Percentiles rank a stretch among this genome's conserved stretches.
phyloP scores from a whole-genome alignment of 2,329 filamentous ascomycete genomes.

The Cercospora brassicicola region DNA sequence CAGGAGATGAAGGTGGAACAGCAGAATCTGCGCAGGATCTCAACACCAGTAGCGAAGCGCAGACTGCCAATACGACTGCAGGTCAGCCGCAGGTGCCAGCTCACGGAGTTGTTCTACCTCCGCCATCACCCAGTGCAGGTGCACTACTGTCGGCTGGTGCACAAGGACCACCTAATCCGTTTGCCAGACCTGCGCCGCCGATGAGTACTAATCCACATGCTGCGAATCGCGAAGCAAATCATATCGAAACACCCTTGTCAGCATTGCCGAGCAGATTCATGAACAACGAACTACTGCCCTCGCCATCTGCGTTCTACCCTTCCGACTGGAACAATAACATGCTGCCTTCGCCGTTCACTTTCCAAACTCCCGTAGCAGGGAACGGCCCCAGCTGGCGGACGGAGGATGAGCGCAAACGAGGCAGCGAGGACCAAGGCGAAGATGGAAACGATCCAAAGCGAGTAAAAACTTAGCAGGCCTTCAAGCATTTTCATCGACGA shows the following conservation, averaged over 20 bases:
- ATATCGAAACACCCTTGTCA: conserved; percentile 83
- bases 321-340: conserved; percentile 77
- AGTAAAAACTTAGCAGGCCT: conserved; percentile 21
- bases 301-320: conserved; percentile 86
- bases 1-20: conserved; percentile 68
- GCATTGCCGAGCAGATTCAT: conserved; percentile 90
- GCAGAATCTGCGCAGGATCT: conserved; percentile 64
- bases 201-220: conserved; percentile 52
- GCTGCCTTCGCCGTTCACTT: conserved; percentile 86
- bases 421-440: conserved; percentile 30
- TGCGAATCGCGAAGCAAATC: conserved; percentile 41
- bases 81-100: conserved; percentile 51
- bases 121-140: conserved; percentile 85
- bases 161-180: conserved; percentile 89
- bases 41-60: conserved; percentile 55
- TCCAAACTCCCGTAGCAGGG: conserved; percentile 71
- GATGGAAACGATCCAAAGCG: conserved; percentile 30
- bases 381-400: conserved; percentile 47
- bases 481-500: not conserved
- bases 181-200: conserved; percentile 81
- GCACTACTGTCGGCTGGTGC: conserved; percentile 87
- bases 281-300: conserved; percentile 81
- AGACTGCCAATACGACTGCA: conserved; percentile 34
- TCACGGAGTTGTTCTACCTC: conserved; percentile 75
- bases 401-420: conserved; percentile 37